Conservation (phyloP, 371 early-diverging fungal species). For the Zychaea mexicana region DNA sequence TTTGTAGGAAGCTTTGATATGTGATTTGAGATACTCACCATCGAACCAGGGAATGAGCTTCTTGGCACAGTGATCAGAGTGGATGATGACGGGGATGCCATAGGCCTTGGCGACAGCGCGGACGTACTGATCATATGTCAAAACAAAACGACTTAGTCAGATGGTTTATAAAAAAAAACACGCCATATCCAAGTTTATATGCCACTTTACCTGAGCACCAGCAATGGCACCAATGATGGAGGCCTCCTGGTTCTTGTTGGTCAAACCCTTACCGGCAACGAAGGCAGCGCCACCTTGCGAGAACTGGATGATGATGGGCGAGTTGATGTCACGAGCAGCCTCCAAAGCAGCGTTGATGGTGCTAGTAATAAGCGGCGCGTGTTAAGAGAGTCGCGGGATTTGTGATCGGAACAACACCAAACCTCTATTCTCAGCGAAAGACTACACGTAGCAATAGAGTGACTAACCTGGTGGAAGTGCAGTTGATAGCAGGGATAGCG, state of each 20-base stretch:
- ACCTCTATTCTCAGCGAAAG: neutral
- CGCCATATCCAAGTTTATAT: neutral
- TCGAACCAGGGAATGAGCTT: constrained; percentile 96
- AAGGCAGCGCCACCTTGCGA: constrained; percentile 90
- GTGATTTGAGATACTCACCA: constrained; percentile 34
- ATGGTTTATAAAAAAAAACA: neutral
- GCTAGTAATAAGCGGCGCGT: constrained; percentile 29
- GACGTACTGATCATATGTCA: constrained; percentile 53
- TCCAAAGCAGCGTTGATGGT: constrained; percentile 90
- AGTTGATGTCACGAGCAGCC: constrained; percentile 89
- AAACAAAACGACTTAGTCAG: neutral
- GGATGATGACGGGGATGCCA: constrained; percentile 86
- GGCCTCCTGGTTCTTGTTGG: constrained; percentile 87
- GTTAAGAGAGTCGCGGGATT: too few species aligned
- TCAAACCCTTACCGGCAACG: constrained; percentile 90
- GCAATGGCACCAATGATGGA: constrained; percentile 89
- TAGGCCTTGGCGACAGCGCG: constrained; percentile 87
- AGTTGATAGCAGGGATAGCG: constrained; percentile 94
- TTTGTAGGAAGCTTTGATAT: neutral
- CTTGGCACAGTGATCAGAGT: constrained; percentile 95
- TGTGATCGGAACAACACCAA: too few species aligned
- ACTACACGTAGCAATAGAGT: neutral
- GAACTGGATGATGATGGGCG: constrained; percentile 92
- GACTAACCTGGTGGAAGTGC: constrained; percentile 78
- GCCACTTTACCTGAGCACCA: constrained; percentile 71